Percentiles rank a stretch among this genome's conserved stretches.
phyloP scores from a whole-genome alignment of 495 filamentous ascomycete genomes.

The Xylaria telfairii region DNA sequence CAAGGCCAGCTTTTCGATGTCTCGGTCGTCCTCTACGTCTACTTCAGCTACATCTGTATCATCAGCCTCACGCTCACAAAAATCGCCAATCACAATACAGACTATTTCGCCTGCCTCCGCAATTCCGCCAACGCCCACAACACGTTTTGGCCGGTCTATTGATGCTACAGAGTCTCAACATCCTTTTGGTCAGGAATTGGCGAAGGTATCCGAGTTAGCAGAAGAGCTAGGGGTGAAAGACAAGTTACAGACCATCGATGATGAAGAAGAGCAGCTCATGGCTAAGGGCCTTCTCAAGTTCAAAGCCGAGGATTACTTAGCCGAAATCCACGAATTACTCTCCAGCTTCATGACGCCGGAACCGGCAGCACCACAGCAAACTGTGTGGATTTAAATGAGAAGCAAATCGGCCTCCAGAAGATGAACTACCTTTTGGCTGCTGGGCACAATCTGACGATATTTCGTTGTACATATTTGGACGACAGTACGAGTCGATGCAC shows the following conservation, averaged over 20 bases:
- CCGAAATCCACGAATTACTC: conserved; percentile 77
- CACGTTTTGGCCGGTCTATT: conserved; percentile 34
- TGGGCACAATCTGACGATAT: conserved; percentile 25
- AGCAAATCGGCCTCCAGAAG: conserved; percentile 1
- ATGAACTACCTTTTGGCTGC: neutral
- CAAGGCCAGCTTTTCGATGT: conserved; percentile 54
- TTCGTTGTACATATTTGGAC: conserved; percentile 45
- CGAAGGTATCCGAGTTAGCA: conserved; percentile 77
- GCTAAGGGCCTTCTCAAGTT: conserved; percentile 75
- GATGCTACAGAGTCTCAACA: conserved; percentile 42
- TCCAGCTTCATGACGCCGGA: conserved; percentile 44
- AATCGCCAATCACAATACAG: conserved; percentile 36
- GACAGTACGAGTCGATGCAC: conserved; percentile 32
- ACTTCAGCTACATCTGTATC: conserved; percentile 51
- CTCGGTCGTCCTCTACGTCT: conserved; percentile 55
- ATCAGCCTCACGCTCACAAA: conserved; percentile 43
- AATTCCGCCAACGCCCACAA: conserved; percentile 42
- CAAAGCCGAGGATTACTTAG: conserved; percentile 80
- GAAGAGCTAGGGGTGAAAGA: conserved; percentile 80
- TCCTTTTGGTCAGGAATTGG: conserved; percentile 77
- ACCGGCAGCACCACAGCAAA: conserved; percentile 25
- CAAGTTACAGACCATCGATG: conserved; percentile 67
- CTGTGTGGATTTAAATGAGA: conserved; percentile 39
- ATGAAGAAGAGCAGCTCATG: conserved; percentile 71
- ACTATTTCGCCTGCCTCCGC: conserved; percentile 36